phyloP scores from a whole-genome alignment of 257 asterid genomes.

The Solanum infundibuliforme region DNA sequence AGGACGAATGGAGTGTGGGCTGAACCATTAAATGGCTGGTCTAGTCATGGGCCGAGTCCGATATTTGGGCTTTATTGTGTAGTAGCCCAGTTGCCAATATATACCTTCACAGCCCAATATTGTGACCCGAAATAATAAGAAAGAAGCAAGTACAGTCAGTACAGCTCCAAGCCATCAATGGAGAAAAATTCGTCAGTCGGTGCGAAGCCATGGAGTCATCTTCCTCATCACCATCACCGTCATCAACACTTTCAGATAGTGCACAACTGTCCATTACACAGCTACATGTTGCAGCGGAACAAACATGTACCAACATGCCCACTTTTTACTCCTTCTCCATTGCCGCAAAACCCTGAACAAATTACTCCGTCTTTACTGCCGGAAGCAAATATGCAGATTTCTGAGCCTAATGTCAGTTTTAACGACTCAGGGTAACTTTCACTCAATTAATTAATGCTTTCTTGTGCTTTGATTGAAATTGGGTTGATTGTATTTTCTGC shows the following conservation, averaged over 20 bases:
- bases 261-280: constrained; percentile 51
- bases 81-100: not conserved
- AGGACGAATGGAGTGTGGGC: not conserved
- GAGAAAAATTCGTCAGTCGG: not conserved
- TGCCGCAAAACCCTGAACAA: constrained; percentile 7
- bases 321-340: constrained; percentile 12
- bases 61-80: not conserved
- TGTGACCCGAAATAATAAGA: not conserved
- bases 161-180: not conserved
- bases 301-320: constrained; percentile 41
- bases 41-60: not conserved
- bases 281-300: constrained; percentile 21
- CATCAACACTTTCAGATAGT: constrained; percentile 36
- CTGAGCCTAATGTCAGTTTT: not conserved
- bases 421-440: constrained; percentile 18
- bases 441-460: not conserved
- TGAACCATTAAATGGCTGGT: not conserved
- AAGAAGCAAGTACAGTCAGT: not conserved
- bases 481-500: not conserved
- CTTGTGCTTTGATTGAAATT: not conserved
- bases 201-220: not conserved
- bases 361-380: not conserved
- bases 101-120: not conserved
- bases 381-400: not conserved
- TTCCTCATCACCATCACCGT: constrained; percentile 17